phyloP scores from a whole-genome alignment of 1,284 basidiomycete species.

The Naganishia cerealis region DNA sequence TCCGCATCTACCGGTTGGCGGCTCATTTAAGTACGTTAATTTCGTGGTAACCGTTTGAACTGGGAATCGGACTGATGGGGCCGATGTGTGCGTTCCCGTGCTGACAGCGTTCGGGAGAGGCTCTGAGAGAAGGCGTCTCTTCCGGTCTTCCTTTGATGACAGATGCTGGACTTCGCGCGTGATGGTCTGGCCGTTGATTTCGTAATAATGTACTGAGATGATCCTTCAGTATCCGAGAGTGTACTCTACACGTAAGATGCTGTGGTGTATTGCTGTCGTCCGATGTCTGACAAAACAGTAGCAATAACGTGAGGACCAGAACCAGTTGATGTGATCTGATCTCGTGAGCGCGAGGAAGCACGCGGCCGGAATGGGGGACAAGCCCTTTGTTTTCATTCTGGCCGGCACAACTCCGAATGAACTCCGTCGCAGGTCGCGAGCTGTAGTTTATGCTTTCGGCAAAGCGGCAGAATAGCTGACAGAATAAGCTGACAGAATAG shows the following conservation, averaged over 20 bases:
- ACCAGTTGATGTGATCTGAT: no score
- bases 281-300: no score
- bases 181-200: not conserved
- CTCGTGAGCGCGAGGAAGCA: no score
- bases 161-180: not conserved
- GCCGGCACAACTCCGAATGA: no score
- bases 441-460: no score
- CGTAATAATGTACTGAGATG: not conserved
- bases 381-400: no score
- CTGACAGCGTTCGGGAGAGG: not conserved
- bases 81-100: not conserved
- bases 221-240: not conserved
- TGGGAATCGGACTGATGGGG: not conserved
- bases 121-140: not conserved
- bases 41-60: not conserved
- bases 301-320: no score
- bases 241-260: not conserved
- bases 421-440: no score
- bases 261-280: no score
- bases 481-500: no score
- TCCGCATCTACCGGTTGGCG: constrained; percentile 17
- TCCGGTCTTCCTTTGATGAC: constrained; percentile 1
- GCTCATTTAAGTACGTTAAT: not conserved
- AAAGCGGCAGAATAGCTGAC: no score
- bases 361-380: no score